Base-by-base conservation (phyloP, 1,284 basidiomycete genomes). In the Prillingera fragicola region DNA sequence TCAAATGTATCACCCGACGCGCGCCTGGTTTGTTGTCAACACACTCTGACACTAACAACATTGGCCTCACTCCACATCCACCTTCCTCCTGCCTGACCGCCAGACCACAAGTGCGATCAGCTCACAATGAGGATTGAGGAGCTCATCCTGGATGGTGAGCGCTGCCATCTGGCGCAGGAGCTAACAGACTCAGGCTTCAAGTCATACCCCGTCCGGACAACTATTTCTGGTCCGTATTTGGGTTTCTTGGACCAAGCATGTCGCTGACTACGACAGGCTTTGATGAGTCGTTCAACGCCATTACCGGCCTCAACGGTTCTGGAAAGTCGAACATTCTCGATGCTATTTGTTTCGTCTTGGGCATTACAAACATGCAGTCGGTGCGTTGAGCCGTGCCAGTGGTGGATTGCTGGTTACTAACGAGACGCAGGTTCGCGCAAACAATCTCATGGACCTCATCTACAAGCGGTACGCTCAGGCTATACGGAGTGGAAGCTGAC, bases 321-420 rank as follows among this genome's bases (percentile, higher is more conserved):
- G 90, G 91, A 55, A 95, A 96, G 75, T 94, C 90, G 50, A 99
- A 97, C 72, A 95, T 97, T 57, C 81, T 96, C 54, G 91, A 96
- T 74, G 90, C 92, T 47, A 95, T 95, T 71, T 92, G 88, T 70
- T 96, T 96, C 67, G 90, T 95, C 9, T 77, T 96, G n/a, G 92
- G 92, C 18, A 86, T 95, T 55, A 96, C 89, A 2, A 94, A 95
- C 69, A 85, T 92, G 83, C 76, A 83, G 10, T 83, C 83, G 55
- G 89, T 85, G 53, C 44, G 78, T 66, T 0, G 26, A 10, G 21
- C 19, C 10, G 13, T 4, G 31, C 15, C 7, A 21, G 4, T 31
- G 26, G 6, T 28, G n/a, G 21, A 28, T 35, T 36, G 33, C 9
- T 26, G 25, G 7, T 22, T 24, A 12, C 48, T 45, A 34, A 43